Percentiles rank a stretch among this genome's conserved stretches.
These are phyloP conservation scores for Kodamaea restingae DNA, from an alignment of 805 yeast species.

Conservation along the genomic window DNA sequence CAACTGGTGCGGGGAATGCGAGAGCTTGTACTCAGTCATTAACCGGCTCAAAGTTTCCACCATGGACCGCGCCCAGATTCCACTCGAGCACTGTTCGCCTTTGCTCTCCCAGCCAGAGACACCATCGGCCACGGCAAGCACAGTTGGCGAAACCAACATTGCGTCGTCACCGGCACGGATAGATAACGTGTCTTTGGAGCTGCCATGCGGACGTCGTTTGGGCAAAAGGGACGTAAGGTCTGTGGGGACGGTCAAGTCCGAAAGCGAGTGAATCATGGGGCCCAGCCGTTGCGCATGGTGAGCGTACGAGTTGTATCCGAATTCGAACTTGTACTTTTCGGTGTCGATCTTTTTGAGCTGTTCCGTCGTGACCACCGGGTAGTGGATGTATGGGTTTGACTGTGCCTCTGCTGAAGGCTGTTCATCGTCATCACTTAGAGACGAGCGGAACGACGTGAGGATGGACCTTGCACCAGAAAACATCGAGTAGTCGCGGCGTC, in stretches of 20 bases:
- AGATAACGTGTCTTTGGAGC: slow-evolving; percentile 49
- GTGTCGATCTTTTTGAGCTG: slow-evolving; percentile 34
- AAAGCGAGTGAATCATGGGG: slow-evolving; percentile 44
- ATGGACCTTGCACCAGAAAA: slow-evolving; percentile 2
- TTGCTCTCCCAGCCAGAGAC: slow-evolving; percentile 53
- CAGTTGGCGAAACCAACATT: slow-evolving; percentile 49
- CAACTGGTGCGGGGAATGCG: slow-evolving; percentile 35
- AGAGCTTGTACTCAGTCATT: slow-evolving; percentile 41
- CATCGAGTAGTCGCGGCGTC: neutral
- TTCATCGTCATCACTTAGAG: slow-evolving; percentile 6
- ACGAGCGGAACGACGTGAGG: neutral
- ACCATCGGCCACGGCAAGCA: slow-evolving; percentile 54
- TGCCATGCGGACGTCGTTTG: slow-evolving; percentile 48
- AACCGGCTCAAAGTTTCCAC: slow-evolving; percentile 47
- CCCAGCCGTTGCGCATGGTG: slow-evolving; percentile 40
- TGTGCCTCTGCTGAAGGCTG: slow-evolving; percentile 19
- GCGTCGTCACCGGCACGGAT: slow-evolving; percentile 57
- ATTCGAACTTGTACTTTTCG: slow-evolving; percentile 42
- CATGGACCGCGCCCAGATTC: slow-evolving; percentile 51
- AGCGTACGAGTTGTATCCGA: slow-evolving; percentile 43
- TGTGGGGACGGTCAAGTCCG: slow-evolving; percentile 49
- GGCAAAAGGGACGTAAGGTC: slow-evolving; percentile 44
- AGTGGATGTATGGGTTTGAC: slow-evolving; percentile 35
- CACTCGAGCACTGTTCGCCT: slow-evolving; percentile 39
- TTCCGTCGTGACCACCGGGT: slow-evolving; percentile 38